Conservation (phyloP, 2,329 filamentous ascomycete genomes). For the Boeremia exigua region DNA sequence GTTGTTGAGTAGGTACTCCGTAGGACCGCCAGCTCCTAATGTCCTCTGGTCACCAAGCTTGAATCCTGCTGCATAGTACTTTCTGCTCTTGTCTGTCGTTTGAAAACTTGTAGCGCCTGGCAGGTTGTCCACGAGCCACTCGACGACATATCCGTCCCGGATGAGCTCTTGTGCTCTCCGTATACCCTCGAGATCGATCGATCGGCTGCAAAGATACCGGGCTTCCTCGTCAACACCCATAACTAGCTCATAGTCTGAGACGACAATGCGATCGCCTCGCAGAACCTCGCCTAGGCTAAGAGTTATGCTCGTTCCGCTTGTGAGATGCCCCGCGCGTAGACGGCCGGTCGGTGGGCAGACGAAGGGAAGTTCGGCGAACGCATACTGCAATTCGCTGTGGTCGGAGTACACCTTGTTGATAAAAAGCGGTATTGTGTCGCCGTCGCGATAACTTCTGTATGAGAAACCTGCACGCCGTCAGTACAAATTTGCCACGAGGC, state of each 20-base stretch:
- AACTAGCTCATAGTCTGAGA: constrained; percentile 80
- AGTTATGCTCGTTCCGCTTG: constrained; percentile 78
- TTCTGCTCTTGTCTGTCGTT: constrained; percentile 80
- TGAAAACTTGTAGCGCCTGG: constrained; percentile 89
- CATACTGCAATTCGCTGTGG: constrained; percentile 88
- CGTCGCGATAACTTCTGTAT: constrained; percentile 77
- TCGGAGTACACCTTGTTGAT: constrained; percentile 94
- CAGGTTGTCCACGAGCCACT: constrained; percentile 93
- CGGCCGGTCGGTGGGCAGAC: constrained; percentile 79
- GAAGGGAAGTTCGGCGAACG: constrained; percentile 87
- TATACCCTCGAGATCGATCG: constrained; percentile 69
- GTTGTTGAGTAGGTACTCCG: constrained; percentile 80
- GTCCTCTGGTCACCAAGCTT: constrained; percentile 81
- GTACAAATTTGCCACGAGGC: background rate
- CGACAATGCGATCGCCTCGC: constrained; percentile 82
- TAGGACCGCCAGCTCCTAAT: constrained; percentile 63
- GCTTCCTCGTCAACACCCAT: constrained; percentile 80
- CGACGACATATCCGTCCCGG: constrained; percentile 79
- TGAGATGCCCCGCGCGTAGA: constrained; percentile 68
- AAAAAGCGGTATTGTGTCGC: constrained; percentile 80
- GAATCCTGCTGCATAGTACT: constrained; percentile 90
- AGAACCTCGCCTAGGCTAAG: constrained; percentile 88
- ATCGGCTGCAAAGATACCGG: constrained; percentile 72
- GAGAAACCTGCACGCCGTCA: constrained; percentile 69
- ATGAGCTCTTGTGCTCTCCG: constrained; percentile 74